Evolutionary conservation across 2,329 filamentous ascomycete species (phyloP).

Genomic region (Rhexocercosporidium sp.): DNA sequence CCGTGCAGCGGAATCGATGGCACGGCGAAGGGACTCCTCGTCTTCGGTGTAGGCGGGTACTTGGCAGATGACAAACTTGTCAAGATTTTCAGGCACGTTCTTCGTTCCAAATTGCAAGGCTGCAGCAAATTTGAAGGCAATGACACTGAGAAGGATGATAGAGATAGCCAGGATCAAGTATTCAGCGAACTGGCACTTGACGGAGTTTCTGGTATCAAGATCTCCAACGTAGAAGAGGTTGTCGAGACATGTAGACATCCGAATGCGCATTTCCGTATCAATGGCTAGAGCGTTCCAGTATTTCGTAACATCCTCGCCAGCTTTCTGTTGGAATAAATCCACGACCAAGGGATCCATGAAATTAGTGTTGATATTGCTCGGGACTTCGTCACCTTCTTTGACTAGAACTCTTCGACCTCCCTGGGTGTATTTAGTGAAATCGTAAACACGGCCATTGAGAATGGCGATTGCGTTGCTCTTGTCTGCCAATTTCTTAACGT

Average conservation of each 20-base stretch:
- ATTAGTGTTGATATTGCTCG: conserved; percentile 61
- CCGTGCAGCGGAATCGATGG: conserved; percentile 92
- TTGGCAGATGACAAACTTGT: conserved; percentile 98
- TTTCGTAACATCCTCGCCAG: conserved; percentile 82
- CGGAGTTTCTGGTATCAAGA: conserved; percentile 87
- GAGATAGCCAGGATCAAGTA: conserved; percentile 91
- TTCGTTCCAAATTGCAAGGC: conserved; percentile 92
- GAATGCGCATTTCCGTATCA: conserved; percentile 57
- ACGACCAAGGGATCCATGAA: conserved; percentile 84
- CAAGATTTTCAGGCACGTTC: conserved; percentile 91
- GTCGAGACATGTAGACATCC: conserved; percentile 85
- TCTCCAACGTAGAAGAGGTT: conserved; percentile 95
- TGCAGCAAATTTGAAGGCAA: conserved; percentile 95
- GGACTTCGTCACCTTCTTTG: conserved; percentile 55
- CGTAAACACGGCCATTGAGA: conserved; percentile 81
- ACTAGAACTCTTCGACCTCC: conserved; percentile 73
- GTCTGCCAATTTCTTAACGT: conserved; percentile 71
- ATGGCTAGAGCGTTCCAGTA: conserved; percentile 77
- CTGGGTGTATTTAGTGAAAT: conserved; percentile 81
- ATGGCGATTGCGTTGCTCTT: conserved; percentile 75
- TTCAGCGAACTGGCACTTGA: conserved; percentile 82
- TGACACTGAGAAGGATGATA: conserved; percentile 77
- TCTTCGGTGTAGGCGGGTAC: conserved; percentile 98
- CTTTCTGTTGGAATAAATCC: conserved; percentile 74
- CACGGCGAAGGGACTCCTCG: conserved; percentile 94